Base-by-base conservation (phyloP, 2,329 filamentous ascomycete species). In the Plenodomus tracheiphilus region DNA sequence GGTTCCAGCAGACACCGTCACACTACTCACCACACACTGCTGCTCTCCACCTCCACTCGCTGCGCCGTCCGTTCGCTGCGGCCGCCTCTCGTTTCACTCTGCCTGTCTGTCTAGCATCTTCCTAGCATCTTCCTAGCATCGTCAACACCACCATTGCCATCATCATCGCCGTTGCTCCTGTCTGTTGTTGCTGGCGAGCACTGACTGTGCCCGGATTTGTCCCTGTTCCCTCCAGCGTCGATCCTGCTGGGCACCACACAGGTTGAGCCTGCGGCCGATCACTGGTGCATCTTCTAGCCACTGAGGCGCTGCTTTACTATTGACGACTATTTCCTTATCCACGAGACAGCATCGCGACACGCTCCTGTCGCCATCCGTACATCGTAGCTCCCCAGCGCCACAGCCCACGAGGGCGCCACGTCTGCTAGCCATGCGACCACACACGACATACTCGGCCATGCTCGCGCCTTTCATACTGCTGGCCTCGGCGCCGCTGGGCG, bases 401-500 rank as follows among this genome's bases (percentile, higher is more conserved):
- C 47, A 37, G 19, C 28, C 35, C 40, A 47, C 49, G 43, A 40
- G 43, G 57, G 58, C 67, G 67, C 69, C 67, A 56, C 52, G 45
- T 39, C 50, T 47, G 42, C 30, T 50, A 47, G 59, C 38, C 43
- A 72, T 72, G 69, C 66, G 66, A 54, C 49, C 58, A 38, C 66
- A 69, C 61, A 63, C 54, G 51, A 65, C 68, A 58, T 69, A 65
- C 54, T 65, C 69, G 36, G 53, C 64, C 43, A 73, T 73, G 69
- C 66, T 72, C 46, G 66, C 69, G 19, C 65, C 69, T n/a, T 68
- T 70, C 21, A 47, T 73, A 61, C 59, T 74, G 52, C 56, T 73
- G 40, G 69, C 66, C 30, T 69, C 68, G 4, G 67, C 68, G 36
- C 71, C 71, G 34, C 64, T 72, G 61, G 74, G 78, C 49, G 86